Percentiles rank a stretch among this genome's conserved stretches.
Conservation (phyloP, 2,329 filamentous ascomycete genomes). For the Aphanoascus verrucosus region DNA sequence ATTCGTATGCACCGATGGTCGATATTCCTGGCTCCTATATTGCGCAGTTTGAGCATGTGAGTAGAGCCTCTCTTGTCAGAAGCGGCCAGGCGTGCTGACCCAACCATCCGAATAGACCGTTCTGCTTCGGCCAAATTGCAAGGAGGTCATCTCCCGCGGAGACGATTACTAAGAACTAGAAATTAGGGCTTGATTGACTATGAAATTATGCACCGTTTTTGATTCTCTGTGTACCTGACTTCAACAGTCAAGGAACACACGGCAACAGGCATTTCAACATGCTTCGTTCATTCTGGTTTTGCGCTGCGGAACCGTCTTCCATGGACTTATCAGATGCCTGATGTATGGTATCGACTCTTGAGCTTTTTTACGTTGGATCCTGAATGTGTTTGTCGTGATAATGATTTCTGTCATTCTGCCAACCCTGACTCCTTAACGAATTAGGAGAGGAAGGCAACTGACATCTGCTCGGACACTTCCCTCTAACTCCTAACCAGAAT, state of each 20-base stretch:
- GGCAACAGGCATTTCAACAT: neutral
- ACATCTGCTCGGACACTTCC: too few relatives aligned
- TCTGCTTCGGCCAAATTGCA: slow-evolving; percentile 35
- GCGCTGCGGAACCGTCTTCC: too few relatives aligned
- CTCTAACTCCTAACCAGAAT: too few relatives aligned
- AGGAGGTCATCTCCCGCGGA: slow-evolving; percentile 46
- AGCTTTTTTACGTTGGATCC: too few relatives aligned
- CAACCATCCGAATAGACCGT: slow-evolving; percentile 34
- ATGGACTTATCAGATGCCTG: too few relatives aligned
- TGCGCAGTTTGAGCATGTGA: slow-evolving; percentile 53
- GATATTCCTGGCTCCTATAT: slow-evolving; percentile 52
- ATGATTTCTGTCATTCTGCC: too few relatives aligned
- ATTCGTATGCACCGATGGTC: slow-evolving; percentile 46
- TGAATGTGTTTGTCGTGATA: too few relatives aligned
- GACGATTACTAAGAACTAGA: slow-evolving; percentile 39
- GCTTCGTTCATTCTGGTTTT: neutral
- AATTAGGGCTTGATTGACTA: neutral
- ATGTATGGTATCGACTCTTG: too few relatives aligned
- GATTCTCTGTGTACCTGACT: neutral
- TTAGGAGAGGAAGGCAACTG: too few relatives aligned
- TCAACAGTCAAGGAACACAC: neutral
- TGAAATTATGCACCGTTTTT: neutral
- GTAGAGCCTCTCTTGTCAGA: slow-evolving; percentile 12
- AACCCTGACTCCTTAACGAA: too few relatives aligned
- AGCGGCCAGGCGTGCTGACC: neutral